Base-by-base conservation (phyloP, 1,284 basidiomycete species). In the Ganoderma sp. region DNA sequence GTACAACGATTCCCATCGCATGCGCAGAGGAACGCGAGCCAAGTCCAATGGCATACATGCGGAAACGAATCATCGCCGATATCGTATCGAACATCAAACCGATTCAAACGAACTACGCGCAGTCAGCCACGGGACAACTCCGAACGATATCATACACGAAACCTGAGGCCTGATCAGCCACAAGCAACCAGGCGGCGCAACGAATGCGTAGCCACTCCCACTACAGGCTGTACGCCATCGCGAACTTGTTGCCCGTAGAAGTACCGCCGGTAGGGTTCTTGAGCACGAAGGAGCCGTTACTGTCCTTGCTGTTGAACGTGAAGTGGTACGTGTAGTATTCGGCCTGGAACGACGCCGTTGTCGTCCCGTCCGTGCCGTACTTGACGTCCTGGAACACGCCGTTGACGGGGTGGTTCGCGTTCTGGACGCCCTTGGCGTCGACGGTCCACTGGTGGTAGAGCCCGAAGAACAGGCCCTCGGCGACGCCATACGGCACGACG, bases 381-480 rank as follows among this genome's bases (percentile, higher is more conserved):
- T 34, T 19, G 57, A 59, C 57, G 32, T 59, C n/a, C 34, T 59
- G 32, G 57, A 59, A 59, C 1, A 22, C 37, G 32, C 57, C 57
- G 9, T 41, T 41, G 57, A 59, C 57, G 52, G 12, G 1, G 10
- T 1, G 48, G 54, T 32, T 37, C 59, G 34, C 34, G 42, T 67
- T 67, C 34, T 19, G 8, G 10, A 32, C 39, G 10, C 52, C 66
- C 3, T 52, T 7, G 6, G n/a, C 61, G 61, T 64, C 54, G 28
- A 34, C 45, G 12, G 61, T 64, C 66, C 66, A 67, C 56, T 67
- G 19, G 41, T 45, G 34, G 34, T 67, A 67, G 17, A 67, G 43
- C n/a, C 66, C 66, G 39, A 67, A 63, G 32, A 54, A 62, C 17
- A 15, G 28, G 25, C 61, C 61, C 17, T 63, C 42, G 7, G 52